phyloP scores from a whole-genome alignment of 352 stramenopile genomes.

The Thraustotheca clavata region DNA sequence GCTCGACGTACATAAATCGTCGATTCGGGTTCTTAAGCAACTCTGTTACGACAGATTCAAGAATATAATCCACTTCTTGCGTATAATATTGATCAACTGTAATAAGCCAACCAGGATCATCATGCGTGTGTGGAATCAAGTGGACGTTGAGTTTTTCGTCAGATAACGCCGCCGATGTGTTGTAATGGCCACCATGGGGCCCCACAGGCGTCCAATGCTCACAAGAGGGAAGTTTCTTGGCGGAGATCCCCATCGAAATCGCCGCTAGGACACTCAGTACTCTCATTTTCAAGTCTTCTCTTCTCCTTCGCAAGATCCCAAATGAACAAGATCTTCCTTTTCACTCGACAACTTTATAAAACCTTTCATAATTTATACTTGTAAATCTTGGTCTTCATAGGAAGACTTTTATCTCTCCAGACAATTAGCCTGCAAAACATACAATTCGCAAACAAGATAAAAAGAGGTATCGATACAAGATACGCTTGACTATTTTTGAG shows the following conservation, averaged over 20 bases:
- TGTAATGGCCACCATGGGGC: constrained; percentile 55
- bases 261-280: no score
- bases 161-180: constrained; percentile 41
- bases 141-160: constrained; percentile 91
- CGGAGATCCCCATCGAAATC: neutral
- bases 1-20: constrained; percentile 94
- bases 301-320: no score
- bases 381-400: no score
- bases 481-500: no score
- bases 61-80: constrained; percentile 90
- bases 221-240: neutral
- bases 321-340: no score
- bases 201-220: neutral
- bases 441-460: no score
- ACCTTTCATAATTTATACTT: no score
- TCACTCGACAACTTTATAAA: no score
- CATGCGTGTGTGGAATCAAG: constrained; percentile 94
- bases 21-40: constrained; percentile 84
- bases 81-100: constrained; percentile 98
- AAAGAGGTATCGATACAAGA: no score
- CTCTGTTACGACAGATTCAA: constrained; percentile 88
- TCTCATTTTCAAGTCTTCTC: no score
- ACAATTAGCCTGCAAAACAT: no score
- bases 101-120: constrained; percentile 93
- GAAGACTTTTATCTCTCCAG: no score